These are phyloP conservation scores for Jatropha curcas DNA, from an alignment of 345 rosid species.

Conservation along the genomic window DNA sequence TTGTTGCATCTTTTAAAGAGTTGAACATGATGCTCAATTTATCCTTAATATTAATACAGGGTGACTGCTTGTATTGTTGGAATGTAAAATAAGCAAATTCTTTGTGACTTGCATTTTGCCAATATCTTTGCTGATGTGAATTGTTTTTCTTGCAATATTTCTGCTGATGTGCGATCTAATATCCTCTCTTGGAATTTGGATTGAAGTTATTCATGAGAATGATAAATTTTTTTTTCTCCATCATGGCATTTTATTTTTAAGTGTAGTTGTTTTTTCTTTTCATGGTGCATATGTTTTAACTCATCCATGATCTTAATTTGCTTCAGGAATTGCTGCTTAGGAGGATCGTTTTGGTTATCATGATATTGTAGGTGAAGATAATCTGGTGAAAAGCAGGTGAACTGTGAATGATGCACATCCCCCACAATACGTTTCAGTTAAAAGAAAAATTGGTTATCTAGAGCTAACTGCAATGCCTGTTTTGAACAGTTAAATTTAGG, in stretches of 20 bases:
- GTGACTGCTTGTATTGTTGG: neutral
- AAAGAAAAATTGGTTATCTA: constrained; percentile 50
- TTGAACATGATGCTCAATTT: too few species aligned
- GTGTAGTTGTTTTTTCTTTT: neutral
- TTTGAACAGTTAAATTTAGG: constrained; percentile 51
- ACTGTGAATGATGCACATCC: constrained; percentile 45
- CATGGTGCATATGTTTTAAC: neutral
- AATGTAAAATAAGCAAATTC: neutral
- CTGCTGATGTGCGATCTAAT: neutral
- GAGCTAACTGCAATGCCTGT: constrained; percentile 63
- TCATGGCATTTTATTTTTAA: neutral
- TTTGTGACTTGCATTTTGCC: neutral
- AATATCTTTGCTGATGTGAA: neutral
- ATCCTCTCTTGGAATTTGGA: neutral
- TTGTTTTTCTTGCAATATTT: neutral
- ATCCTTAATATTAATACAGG: too few species aligned
- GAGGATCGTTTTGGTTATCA: constrained; percentile 37
- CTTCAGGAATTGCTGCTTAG: constrained; percentile 68
- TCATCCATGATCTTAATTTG: constrained; percentile 15
- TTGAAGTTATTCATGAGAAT: neutral
- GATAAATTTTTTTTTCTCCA: neutral
- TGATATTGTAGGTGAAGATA: constrained; percentile 44
- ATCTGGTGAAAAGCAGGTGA: constrained; percentile 52
- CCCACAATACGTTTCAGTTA: constrained; percentile 39
- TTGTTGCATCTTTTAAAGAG: too few species aligned